These are phyloP conservation scores for Irpex sp. DNA, from an alignment of 1,284 basidiomycete genomes.

Conservation along the genomic window DNA sequence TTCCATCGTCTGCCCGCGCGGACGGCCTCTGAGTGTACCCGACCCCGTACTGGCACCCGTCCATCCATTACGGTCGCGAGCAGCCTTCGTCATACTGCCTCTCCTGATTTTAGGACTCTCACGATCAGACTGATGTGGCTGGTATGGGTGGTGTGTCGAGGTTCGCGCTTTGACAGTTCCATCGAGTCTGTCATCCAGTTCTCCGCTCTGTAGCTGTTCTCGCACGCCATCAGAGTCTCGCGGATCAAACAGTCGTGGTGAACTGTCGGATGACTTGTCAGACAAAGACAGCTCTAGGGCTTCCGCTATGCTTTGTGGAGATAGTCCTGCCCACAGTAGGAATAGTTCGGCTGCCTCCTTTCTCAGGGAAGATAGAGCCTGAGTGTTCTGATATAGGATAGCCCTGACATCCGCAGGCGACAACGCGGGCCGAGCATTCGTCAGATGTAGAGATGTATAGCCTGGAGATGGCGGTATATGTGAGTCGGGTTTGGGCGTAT, in stretches of 20 bases:
- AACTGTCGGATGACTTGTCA: too few relatives aligned
- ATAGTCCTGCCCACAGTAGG: conserved; percentile 44
- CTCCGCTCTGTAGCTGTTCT: not conserved
- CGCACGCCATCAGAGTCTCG: not conserved
- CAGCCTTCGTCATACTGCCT: not conserved
- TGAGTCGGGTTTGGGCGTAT: conserved; percentile 21
- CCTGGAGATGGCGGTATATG: conserved; percentile 20
- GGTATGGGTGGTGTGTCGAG: not conserved
- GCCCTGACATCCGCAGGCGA: conserved; percentile 46
- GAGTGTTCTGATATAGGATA: conserved; percentile 59
- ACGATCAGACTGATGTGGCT: not conserved
- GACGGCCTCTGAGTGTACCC: not conserved
- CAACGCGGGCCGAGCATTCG: conserved; percentile 48
- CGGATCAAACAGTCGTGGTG: not conserved
- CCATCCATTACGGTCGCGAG: too few relatives aligned
- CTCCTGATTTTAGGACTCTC: not conserved
- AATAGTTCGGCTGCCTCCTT: conserved; percentile 68
- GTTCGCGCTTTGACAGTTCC: not conserved
- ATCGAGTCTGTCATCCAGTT: not conserved
- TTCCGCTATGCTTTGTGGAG: not conserved
- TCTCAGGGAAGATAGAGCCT: conserved; percentile 50
- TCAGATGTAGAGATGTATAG: conserved; percentile 24
- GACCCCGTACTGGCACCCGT: not conserved
- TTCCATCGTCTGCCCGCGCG: not conserved
- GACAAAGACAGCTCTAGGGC: not conserved